Conservation (phyloP, 352 stramenopile species). For the Globisporangium acanthophoron region DNA sequence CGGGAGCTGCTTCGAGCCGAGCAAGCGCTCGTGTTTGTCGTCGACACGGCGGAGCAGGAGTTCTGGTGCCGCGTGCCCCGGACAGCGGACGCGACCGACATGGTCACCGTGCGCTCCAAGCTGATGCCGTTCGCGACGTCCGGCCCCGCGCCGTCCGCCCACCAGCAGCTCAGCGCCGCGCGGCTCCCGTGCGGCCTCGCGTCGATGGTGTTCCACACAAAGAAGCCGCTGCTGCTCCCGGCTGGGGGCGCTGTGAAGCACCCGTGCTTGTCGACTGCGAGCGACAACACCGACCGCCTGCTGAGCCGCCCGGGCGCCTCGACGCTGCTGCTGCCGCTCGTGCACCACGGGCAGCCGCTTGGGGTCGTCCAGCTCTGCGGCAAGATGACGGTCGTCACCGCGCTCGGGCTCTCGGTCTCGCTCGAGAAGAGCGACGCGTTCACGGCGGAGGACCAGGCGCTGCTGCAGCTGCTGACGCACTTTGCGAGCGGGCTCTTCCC, state of each 20-base stretch:
- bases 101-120: conserved; percentile 34
- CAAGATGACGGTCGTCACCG: conserved; percentile 50
- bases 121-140: conserved; percentile 25
- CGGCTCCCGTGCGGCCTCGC: conserved; percentile 43
- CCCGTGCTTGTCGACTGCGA: conserved; percentile 41
- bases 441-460: conserved; percentile 43
- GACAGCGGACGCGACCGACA: conserved; percentile 13
- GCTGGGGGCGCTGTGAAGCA: conserved; percentile 44
- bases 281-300: conserved; percentile 58
- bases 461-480: conserved; percentile 47
- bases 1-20: conserved; percentile 44
- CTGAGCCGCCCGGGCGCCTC: conserved; percentile 50
- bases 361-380: conserved; percentile 61
- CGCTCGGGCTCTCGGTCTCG: conserved; percentile 53
- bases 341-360: conserved; percentile 28
- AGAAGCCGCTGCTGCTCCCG: conserved; percentile 47
- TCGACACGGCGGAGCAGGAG: conserved; percentile 66
- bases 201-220: conserved; percentile 63
- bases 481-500: conserved; percentile 59
- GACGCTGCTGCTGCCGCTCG: conserved; percentile 50
- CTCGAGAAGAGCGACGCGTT: conserved; percentile 62
- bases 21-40: conserved; percentile 60
- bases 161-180: not conserved
- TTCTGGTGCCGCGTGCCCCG: conserved; percentile 66
- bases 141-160: not conserved